phyloP scores from a whole-genome alignment of 2,329 filamentous ascomycete genomes.

The Clathrospora elynae region DNA sequence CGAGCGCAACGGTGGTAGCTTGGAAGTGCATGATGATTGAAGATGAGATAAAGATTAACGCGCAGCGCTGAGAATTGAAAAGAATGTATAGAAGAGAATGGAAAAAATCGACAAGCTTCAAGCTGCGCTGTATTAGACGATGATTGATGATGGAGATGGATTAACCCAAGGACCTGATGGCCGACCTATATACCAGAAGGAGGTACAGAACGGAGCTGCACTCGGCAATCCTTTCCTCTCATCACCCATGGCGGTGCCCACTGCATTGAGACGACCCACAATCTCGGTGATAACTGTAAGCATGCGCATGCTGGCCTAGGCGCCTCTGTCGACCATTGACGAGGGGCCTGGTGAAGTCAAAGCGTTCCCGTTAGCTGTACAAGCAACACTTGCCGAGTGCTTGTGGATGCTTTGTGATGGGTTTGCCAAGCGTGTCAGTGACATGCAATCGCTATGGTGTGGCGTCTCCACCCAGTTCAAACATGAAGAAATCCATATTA shows the following conservation, averaged over 20 bases:
- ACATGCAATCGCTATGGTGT: slow-evolving; percentile 17
- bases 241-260: slow-evolving; percentile 25
- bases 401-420: slow-evolving; percentile 5
- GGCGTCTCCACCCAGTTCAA: slow-evolving; percentile 28
- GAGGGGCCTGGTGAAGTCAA: slow-evolving; percentile 8
- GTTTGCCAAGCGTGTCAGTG: slow-evolving; percentile 16
- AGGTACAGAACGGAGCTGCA: slow-evolving; percentile 1
- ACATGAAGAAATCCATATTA: slow-evolving; percentile 14
- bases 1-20: slow-evolving; percentile 36
- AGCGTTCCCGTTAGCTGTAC: slow-evolving; percentile 11
- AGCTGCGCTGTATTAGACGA: slow-evolving; percentile 13
- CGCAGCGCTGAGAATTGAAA: slow-evolving; percentile 37
- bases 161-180: slow-evolving; percentile 1
- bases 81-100: slow-evolving; percentile 22
- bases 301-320: slow-evolving; percentile 13
- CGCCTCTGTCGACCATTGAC: slow-evolving; percentile 18
- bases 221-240: slow-evolving; percentile 7
- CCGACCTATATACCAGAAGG: slow-evolving; percentile 23
- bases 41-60: slow-evolving; percentile 21
- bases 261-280: slow-evolving; percentile 29
- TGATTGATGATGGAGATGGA: slow-evolving; percentile 9
- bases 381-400: slow-evolving; percentile 13
- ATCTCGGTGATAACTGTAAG: slow-evolving; percentile 15
- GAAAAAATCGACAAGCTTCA: slow-evolving; percentile 15
- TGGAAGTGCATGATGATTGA: slow-evolving; percentile 33